phyloP scores from a whole-genome alignment of 83 land plant genomes.

The Isoetes engelmannii region DNA sequence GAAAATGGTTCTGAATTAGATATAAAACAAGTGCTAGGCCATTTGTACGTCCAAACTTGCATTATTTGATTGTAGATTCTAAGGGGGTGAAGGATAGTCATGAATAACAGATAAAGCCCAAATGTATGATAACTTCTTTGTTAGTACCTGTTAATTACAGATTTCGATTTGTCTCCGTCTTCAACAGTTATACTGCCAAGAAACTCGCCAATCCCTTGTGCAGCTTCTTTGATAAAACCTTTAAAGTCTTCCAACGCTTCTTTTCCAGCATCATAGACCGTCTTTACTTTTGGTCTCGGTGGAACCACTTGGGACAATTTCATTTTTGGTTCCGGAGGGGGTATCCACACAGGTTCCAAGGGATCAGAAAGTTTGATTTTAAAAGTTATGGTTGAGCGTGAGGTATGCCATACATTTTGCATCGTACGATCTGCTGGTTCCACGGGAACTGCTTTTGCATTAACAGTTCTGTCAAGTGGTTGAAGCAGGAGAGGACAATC shows the following conservation, averaged over 20 bases:
- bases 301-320: conserved; percentile 21
- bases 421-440: conserved; percentile 2
- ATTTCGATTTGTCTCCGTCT: neutral
- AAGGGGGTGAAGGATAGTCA: no score
- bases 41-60: no score
- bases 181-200: conserved; percentile 11
- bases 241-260: conserved; percentile 25
- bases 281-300: conserved; percentile 17
- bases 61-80: no score
- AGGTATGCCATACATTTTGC: conserved; percentile 24
- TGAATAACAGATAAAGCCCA: no score
- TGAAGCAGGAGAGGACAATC: conserved; percentile 9
- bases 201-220: conserved; percentile 16
- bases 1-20: neutral
- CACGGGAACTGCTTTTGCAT: conserved; percentile 8
- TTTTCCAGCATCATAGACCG: conserved; percentile 18
- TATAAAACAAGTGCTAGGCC: conserved; percentile 5
- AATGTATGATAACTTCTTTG: neutral
- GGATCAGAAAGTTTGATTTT: conserved; percentile 21
- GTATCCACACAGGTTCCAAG: conserved; percentile 25
- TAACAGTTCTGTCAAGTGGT: conserved; percentile 11
- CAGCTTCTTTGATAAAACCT: conserved; percentile 22
- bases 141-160: conserved; percentile 4
- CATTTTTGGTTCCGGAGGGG: conserved; percentile 32
- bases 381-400: conserved; percentile 8